Base-by-base conservation (phyloP, 495 filamentous ascomycete species). In the Pseudomonodictys pantanalensis region DNA sequence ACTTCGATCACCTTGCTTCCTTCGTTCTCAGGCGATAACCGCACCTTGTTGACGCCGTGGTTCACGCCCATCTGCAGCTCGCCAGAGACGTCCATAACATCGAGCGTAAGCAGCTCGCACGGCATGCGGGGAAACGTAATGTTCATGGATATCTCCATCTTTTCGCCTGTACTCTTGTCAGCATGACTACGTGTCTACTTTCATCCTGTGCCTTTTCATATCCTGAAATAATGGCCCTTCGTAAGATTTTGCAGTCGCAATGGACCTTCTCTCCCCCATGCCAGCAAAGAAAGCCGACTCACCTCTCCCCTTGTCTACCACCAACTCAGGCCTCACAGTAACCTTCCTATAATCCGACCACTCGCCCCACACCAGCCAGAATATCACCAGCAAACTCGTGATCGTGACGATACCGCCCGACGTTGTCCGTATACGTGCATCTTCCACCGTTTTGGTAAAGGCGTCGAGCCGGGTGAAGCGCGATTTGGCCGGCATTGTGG, bases 91-190 rank as follows among this genome's bases (percentile, higher is more conserved):
- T 98, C 93, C 93, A 98, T 97, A 33, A 98, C 92, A 70, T 98
- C 93, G 62, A 98, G 84, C 15, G 93, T 97, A 49, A 97, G 76
- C 45, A 98, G 85, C 73, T 97, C 92, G 77, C 93, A 98, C 29
- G 93, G 93, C 28, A 98, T 78, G 29, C 85, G 86, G 4, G 95
- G 93, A 73, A 98, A 98, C 18, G 89, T 92, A 63, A 98, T 89
- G 78, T 98, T 98, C 76, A 98, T 81, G 72, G 96, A 91, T 60
- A 98, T 98, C 67, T 97, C 93, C 90, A 98, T 96, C 71, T 91
- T 87, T 78, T 98, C 90, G 66, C 90, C 89, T 92, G 66, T 24
- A 23, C 22, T 30, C 23, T 2, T 22, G 47, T 64, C 25, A 64
- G 60, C 41, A 44, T 25, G 26, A 22, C 28, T 24, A 17, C 11